Conservation (phyloP, 192 early-diverging fungal genomes). For the Dimargaris xerosporica region DNA sequence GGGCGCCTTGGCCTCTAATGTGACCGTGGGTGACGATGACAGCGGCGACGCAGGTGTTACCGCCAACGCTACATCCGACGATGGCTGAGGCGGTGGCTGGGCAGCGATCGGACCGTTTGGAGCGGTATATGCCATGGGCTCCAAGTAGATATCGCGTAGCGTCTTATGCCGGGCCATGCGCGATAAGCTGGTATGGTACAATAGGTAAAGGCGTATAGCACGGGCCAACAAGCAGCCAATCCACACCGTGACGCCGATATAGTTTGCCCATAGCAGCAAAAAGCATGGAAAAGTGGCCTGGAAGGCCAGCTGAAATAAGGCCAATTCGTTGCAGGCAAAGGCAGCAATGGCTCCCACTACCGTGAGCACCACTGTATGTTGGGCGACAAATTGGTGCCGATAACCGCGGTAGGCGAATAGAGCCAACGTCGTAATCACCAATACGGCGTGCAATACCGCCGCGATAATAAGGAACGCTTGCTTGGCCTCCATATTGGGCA, state of each 20-base stretch:
- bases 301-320: not conserved
- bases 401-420: constrained; percentile 30
- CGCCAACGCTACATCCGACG: no score
- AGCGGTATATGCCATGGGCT: not conserved
- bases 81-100: no score
- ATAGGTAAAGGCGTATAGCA: constrained; percentile 28
- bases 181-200: constrained; percentile 28
- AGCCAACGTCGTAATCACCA: constrained; percentile 22
- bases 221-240: constrained; percentile 29
- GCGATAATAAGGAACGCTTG: no score
- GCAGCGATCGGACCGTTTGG: not conserved
- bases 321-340: constrained; percentile 12
- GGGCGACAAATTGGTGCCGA: constrained; percentile 25
- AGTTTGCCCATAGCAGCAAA: constrained; percentile 28
- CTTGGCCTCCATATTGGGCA: no score
- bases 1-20: not conserved
- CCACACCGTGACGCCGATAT: constrained; percentile 33
- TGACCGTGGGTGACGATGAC: not conserved
- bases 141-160: not conserved
- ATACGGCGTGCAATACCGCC: constrained; percentile 21
- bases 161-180: constrained; percentile 15
- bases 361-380: constrained; percentile 27
- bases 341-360: constrained; percentile 28
- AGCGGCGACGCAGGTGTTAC: no score
- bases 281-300: constrained; percentile 29